Evolutionary conservation across 2,329 filamentous ascomycete genomes (phyloP), one percentile per base, ranked within the genome.

Genomic region (Rhexocercosporidium sp.): DNA sequence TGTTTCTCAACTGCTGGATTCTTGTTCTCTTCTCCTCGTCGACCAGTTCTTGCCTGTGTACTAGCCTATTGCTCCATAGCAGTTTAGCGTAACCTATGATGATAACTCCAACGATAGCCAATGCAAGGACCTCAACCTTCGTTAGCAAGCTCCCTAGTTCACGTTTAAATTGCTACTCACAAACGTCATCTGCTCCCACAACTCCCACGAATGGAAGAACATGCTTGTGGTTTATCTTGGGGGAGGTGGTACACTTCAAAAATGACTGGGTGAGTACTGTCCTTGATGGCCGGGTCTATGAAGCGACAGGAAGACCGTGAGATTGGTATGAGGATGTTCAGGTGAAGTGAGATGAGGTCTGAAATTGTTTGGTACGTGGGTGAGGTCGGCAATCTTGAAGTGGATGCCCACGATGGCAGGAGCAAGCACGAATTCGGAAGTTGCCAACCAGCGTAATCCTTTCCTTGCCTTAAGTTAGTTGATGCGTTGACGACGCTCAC

Each of bases 101-200:
- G 73, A 97, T 89, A 46, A 94, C 92, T 44, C 88, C 71, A 59
- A 87, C 85, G 71, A 97, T 94, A 67, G 86, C 87, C 72, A 87
- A 86, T 44, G 84, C 92, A 59, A 97, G 85, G 34, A 93, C 86
- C 93, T 96, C 3, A 25, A 14, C 39, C 27, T 6, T 22, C 12
- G 20, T 66, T 25, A 62, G 54, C 8, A 39, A 57, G 14, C 5
- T 22, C n/a, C 20, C 29, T 54, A n/a, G n/a, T n/a, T n/a, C 7
- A 41, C 1, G 14, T 4, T 20, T 12, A 22, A 27, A 20, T 47
- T 34, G 29, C 29, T 16, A 84, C 92, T 84, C 82, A 97, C 94
- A 82, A 97, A 93, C 62, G 90, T 92, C 89, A 97, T 90, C 82
- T 97, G 89, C 83, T 96, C 88, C 94, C 94, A 97, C 74, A 96